These are phyloP conservation scores for Papiliotrema nemorosa DNA, from an alignment of 1,284 basidiomycete genomes.

Conservation along the genomic window DNA sequence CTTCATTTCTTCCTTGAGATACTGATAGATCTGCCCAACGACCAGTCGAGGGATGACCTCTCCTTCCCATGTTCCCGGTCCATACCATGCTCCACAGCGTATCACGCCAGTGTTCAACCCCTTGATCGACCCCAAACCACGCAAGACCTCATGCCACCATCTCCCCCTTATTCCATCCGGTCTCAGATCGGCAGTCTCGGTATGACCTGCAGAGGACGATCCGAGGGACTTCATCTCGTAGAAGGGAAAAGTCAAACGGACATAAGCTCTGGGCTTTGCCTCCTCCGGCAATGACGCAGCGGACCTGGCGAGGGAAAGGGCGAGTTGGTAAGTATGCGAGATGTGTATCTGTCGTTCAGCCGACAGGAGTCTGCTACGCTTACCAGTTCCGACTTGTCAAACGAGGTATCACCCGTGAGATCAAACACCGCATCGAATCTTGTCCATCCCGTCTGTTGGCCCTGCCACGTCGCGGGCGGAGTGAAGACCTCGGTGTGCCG, in stretches of 20 bases:
- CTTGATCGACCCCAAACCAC: conserved; percentile 66
- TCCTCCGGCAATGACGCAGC: conserved; percentile 58
- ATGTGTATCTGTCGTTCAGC: conserved; percentile 56
- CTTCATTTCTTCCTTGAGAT: conserved; percentile 81
- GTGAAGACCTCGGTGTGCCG: conserved; percentile 37
- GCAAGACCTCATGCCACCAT: conserved; percentile 86
- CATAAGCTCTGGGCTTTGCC: conserved; percentile 66
- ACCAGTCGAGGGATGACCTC: conserved; percentile 65
- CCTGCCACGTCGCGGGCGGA: conserved; percentile 25
- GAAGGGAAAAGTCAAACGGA: conserved; percentile 74
- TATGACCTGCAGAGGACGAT: conserved; percentile 52
- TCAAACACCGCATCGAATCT: conserved; percentile 44
- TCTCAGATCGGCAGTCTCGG: conserved; percentile 62
- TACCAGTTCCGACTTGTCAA: conserved; percentile 68
- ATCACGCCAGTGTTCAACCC: conserved; percentile 74
- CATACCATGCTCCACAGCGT: conserved; percentile 41
- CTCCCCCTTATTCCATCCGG: conserved; percentile 68
- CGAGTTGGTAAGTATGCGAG: conserved; percentile 68
- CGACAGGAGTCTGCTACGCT: conserved; percentile 46
- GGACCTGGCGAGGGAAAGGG: conserved; percentile 60
- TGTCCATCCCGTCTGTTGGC: conserved; percentile 12
- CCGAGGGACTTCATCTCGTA: conserved; percentile 61
- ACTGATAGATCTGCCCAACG: conserved; percentile 73
- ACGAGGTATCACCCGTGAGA: conserved; percentile 64
- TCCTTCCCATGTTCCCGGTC: conserved; percentile 34